A percentile compares a stretch with the other conserved stretches of the same genome.
Evolutionary conservation across 352 stramenopile genomes (phyloP).

Genomic region (Pythium aphanidermatum): DNA sequence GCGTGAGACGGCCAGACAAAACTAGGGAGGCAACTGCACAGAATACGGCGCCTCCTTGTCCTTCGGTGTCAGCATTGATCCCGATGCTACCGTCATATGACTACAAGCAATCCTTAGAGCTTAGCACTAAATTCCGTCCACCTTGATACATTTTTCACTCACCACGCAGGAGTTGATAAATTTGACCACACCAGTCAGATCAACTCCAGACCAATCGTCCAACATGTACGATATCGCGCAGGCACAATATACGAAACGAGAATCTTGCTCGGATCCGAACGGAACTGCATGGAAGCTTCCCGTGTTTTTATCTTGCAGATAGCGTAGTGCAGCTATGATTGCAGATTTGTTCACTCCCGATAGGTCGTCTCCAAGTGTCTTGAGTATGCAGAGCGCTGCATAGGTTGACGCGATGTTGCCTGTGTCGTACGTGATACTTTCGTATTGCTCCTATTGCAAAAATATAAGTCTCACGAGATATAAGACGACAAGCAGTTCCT

Average conservation of each 20-base stretch:
- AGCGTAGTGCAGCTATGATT: conserved; percentile 51
- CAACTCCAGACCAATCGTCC: conserved; percentile 79
- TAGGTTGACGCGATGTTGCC: conserved; percentile 86
- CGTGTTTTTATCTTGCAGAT: conserved; percentile 68
- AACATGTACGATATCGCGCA: conserved; percentile 85
- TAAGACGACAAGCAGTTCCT: no score
- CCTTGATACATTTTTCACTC: conserved; percentile 16
- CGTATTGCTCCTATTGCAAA: conserved; percentile 34
- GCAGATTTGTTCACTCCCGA: conserved; percentile 63
- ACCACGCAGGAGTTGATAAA: conserved; percentile 83
- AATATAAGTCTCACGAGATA: no score
- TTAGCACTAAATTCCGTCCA: no score
- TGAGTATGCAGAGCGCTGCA: conserved; percentile 73
- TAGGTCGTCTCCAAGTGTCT: conserved; percentile 81
- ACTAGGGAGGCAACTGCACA: conserved; percentile 70
- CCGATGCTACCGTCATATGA: conserved; percentile 82
- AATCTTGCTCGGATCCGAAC: conserved; percentile 78
- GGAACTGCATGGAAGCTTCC: conserved; percentile 71
- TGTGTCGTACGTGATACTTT: conserved; percentile 73
- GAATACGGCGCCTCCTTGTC: conserved; percentile 68
- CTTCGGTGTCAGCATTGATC: conserved; percentile 53
- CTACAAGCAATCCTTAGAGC: no score
- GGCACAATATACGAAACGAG: conserved; percentile 87
- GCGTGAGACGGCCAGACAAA: conserved; percentile 57
- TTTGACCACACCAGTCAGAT: conserved; percentile 52